phyloP scores from a whole-genome alignment of 139 green algal species.

The Edaphochlamys debaryana region DNA sequence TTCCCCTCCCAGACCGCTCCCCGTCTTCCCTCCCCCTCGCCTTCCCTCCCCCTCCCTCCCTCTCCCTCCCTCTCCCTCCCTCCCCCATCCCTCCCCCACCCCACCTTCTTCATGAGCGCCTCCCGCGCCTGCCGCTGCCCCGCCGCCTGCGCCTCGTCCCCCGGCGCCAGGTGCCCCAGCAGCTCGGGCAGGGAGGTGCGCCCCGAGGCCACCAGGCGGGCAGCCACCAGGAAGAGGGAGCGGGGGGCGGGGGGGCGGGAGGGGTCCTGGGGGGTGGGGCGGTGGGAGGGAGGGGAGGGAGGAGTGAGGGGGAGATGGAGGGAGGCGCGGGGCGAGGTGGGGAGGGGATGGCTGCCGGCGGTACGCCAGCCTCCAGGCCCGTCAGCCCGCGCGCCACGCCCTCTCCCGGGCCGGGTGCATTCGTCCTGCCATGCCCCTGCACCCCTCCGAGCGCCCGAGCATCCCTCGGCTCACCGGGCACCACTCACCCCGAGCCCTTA shows the following conservation, averaged over 20 bases:
- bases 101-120: constrained; percentile 53
- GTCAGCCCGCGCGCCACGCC: too few species aligned
- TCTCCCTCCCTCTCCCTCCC: not conserved
- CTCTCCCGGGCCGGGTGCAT: too few species aligned
- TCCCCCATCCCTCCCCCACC: not conserved
- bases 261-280: constrained; percentile 41
- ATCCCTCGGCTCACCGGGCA: too few species aligned
- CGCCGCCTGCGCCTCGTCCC: constrained; percentile 56
- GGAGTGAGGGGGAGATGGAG: not conserved
- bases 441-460: too few species aligned
- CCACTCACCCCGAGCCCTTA: too few species aligned
- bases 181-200: constrained; percentile 69
- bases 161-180: constrained; percentile 69
- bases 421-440: too few species aligned
- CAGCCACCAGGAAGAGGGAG: constrained; percentile 59
- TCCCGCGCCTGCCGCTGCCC: constrained; percentile 39
- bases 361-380: too few species aligned
- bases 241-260: constrained; percentile 9
- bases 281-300: too few species aligned
- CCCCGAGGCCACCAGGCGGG: constrained; percentile 48
- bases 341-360: too few species aligned
- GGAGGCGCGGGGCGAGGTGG: too few species aligned
- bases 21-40: too few species aligned
- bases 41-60: not conserved
- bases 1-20: too few species aligned